phyloP scores from a whole-genome alignment of 352 stramenopile genomes.

The Globisporangium echinulatum region DNA sequence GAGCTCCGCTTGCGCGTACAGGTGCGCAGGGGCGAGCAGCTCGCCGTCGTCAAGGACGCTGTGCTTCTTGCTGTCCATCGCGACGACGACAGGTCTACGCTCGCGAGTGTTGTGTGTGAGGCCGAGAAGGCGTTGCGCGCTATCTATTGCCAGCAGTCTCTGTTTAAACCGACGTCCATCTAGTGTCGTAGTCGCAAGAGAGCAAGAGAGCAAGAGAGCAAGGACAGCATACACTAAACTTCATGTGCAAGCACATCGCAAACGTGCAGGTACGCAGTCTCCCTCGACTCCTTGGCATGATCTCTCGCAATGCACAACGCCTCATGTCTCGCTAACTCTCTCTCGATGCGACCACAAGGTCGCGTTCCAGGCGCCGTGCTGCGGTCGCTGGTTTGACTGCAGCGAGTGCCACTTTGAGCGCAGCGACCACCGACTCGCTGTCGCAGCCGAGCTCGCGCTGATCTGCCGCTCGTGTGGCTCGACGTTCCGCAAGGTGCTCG shows the following conservation, averaged over 20 bases:
- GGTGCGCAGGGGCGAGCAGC: constrained; percentile 32
- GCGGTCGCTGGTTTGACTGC: constrained; percentile 74
- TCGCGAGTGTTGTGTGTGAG: too few relatives aligned
- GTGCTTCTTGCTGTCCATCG: not conserved
- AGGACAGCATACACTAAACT: not conserved
- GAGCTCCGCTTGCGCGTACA: constrained; percentile 31
- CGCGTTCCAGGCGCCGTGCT: constrained; percentile 62
- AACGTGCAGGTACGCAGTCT: constrained; percentile 24
- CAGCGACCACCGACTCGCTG: constrained; percentile 42
- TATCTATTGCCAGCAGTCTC: not conserved
- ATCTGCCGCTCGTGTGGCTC: constrained; percentile 61
- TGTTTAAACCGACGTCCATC: not conserved
- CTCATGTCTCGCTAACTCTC: too few relatives aligned
- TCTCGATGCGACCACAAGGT: constrained; percentile 20
- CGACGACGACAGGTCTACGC: too few relatives aligned
- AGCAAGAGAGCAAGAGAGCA: too few relatives aligned
- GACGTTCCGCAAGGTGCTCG: constrained; percentile 60
- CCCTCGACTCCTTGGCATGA: not conserved
- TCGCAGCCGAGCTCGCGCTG: constrained; percentile 45
- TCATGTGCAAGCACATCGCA: constrained; percentile 36
- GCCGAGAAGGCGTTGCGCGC: too few relatives aligned
- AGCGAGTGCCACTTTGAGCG: constrained; percentile 68
- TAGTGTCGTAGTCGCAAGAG: too few relatives aligned
- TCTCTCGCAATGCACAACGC: too few relatives aligned
- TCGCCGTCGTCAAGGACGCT: not conserved